Evolutionary conservation across 345 rosid species (phyloP).

Genomic region (Psidium guajava): DNA sequence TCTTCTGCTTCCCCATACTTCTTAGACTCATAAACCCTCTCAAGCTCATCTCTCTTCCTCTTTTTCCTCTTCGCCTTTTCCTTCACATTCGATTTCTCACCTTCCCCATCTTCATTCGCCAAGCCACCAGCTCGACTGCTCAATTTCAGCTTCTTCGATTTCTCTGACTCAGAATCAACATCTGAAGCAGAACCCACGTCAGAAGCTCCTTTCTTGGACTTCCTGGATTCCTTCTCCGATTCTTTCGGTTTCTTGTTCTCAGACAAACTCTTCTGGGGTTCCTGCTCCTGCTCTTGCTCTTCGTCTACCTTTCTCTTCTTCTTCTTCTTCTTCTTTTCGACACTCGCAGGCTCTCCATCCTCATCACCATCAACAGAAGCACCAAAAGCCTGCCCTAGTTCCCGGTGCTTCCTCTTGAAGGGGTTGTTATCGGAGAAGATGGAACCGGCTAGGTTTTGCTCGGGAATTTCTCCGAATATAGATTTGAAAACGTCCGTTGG

Average conservation of each 20-base stretch:
- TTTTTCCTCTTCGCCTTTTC: constrained; percentile 43
- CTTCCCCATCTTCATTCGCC: background rate
- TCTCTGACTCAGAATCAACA: background rate
- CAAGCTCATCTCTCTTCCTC: constrained; percentile 89
- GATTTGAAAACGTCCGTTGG: constrained; percentile 26
- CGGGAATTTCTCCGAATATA: constrained; percentile 23
- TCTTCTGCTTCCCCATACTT: constrained; percentile 38
- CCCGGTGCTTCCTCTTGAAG: constrained; percentile 54
- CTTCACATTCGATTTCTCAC: background rate
- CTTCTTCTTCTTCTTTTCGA: constrained; percentile 1
- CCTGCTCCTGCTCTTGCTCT: background rate
- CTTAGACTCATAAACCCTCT: constrained; percentile 61
- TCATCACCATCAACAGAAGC: background rate
- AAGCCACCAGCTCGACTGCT: background rate
- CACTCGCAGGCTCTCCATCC: constrained; percentile 2
- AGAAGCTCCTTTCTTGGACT: constrained; percentile 1
- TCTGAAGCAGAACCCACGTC: background rate
- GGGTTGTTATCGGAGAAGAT: constrained; percentile 78
- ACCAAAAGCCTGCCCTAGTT: background rate
- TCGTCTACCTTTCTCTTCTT: constrained; percentile 2
- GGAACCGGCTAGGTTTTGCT: constrained; percentile 12
- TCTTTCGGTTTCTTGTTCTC: background rate
- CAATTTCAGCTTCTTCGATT: background rate
- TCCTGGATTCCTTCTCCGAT: constrained; percentile 22
- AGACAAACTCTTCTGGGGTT: background rate